Conservation (phyloP, 140 eudicot genomes). For the Bidens hawaiensis region DNA sequence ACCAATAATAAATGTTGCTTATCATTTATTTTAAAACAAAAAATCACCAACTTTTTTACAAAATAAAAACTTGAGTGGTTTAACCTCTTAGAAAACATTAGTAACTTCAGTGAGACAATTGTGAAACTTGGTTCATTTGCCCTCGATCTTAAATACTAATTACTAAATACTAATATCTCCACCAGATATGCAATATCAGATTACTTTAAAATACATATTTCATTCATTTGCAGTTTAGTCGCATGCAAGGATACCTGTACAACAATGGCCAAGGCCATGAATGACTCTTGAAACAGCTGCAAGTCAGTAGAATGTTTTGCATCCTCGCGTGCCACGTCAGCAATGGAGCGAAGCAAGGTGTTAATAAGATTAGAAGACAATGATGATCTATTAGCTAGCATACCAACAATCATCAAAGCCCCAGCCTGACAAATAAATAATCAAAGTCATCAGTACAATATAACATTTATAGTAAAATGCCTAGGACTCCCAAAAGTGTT, state of each 20-base stretch:
- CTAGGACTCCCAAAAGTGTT: neutral
- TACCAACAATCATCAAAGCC: conserved; percentile 76
- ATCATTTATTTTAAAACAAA: neutral
- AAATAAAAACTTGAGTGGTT: neutral
- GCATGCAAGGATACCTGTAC: conserved; percentile 56
- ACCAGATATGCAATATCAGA: neutral
- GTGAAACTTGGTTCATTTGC: neutral
- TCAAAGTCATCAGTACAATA: neutral
- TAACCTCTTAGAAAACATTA: neutral
- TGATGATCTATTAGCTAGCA: conserved; percentile 61
- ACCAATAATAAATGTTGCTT: no score
- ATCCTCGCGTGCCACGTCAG: conserved; percentile 60
- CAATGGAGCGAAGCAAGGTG: conserved; percentile 63
- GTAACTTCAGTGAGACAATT: neutral
- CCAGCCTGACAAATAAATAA: conserved; percentile 52
- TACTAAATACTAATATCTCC: no score
- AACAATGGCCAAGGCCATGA: conserved; percentile 65
- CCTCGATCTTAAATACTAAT: neutral
- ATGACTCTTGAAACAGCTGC: conserved; percentile 62
- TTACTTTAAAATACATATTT: neutral
- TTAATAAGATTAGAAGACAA: conserved; percentile 60
- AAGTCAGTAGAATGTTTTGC: conserved; percentile 56
- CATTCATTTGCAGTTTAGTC: conserved; percentile 1
- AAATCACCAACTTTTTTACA: neutral
- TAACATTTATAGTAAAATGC: conserved; percentile 1